These are phyloP conservation scores for Mycena indigotica DNA, from an alignment of 768 basidiomycete genomes.

Conservation along the genomic window DNA sequence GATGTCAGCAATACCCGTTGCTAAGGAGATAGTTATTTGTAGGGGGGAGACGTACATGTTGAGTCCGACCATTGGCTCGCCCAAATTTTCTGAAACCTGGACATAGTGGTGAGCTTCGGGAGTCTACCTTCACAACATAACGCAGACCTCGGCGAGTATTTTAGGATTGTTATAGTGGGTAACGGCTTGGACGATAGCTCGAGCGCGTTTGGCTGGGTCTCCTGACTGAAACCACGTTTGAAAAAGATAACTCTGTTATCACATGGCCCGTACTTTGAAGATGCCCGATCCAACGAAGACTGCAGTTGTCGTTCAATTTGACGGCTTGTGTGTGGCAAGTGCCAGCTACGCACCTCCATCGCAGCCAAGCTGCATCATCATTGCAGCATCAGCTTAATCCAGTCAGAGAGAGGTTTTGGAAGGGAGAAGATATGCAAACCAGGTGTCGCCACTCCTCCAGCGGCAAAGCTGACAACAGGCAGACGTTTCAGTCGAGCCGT, in stretches of 20 bases:
- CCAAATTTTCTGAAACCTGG: conserved; percentile 80
- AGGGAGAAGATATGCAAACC: conserved; percentile 44
- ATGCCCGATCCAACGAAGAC: conserved; percentile 99
- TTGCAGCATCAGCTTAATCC: conserved; percentile 79
- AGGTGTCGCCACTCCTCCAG: conserved; percentile 90
- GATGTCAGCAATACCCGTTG: neutral
- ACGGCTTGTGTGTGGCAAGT: conserved; percentile 6
- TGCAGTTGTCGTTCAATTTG: conserved; percentile 32
- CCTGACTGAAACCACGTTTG: conserved; percentile 58
- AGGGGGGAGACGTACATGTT: too few relatives aligned
- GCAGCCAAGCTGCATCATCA: conserved; percentile 99
- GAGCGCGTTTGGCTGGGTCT: conserved; percentile 90
- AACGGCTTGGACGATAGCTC: conserved; percentile 95
- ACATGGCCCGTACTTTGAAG: conserved; percentile 64
- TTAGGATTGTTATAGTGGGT: conserved; percentile 97
- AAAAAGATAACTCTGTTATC: neutral
- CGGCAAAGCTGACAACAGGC: conserved; percentile 96
- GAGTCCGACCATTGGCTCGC: conserved; percentile 91
- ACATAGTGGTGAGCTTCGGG: conserved; percentile 1
- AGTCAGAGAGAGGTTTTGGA: conserved; percentile 10
- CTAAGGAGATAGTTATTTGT: too few relatives aligned
- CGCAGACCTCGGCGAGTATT: conserved; percentile 78
- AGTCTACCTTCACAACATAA: conserved; percentile 2
- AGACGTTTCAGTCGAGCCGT: conserved; percentile 90
- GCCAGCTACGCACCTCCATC: conserved; percentile 76